These are phyloP conservation scores for Russula foetens DNA, from an alignment of 768 basidiomycete species.

Conservation along the genomic window DNA sequence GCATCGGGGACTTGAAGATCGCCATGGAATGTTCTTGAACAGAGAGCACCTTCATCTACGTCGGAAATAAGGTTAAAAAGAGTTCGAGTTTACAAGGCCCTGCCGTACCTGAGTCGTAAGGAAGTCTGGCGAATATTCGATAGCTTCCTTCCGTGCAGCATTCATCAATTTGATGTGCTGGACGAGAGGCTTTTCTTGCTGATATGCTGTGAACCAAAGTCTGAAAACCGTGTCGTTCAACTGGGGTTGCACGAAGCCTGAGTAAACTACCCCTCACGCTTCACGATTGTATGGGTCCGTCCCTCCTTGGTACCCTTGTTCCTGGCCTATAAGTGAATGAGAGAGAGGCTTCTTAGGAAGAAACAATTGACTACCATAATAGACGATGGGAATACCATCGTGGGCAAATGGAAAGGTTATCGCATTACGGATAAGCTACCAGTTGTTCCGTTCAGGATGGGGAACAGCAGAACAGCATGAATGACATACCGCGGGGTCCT, in stretches of 20 bases:
- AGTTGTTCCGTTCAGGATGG: not conserved
- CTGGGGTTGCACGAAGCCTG: not conserved
- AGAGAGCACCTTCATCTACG: constrained; percentile 40
- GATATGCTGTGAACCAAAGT: constrained; percentile 53
- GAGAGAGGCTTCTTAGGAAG: not conserved
- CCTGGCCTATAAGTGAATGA: constrained; percentile 32
- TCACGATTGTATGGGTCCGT: constrained; percentile 42
- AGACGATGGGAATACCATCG: constrained; percentile 44
- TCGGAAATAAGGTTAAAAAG: not conserved
- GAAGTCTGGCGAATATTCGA: constrained; percentile 35
- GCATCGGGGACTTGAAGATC: constrained; percentile 48
- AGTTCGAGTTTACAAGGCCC: not conserved
- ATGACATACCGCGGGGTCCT: constrained; percentile 35
- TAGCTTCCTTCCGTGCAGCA: constrained; percentile 43
- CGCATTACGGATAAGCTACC: constrained; percentile 38
- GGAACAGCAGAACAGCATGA: not conserved
- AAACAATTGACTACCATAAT: constrained; percentile 33
- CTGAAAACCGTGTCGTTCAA: constrained; percentile 26
- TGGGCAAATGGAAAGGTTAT: constrained; percentile 42
- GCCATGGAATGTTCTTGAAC: constrained; percentile 34
- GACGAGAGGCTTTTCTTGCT: constrained; percentile 41
- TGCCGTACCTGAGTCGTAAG: constrained; percentile 39
- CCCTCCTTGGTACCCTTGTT: constrained; percentile 42
- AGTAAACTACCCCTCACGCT: constrained; percentile 28
- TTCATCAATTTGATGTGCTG: constrained; percentile 42